Base-by-base conservation (phyloP, 495 filamentous ascomycete species). In the Daldinia childiae region DNA sequence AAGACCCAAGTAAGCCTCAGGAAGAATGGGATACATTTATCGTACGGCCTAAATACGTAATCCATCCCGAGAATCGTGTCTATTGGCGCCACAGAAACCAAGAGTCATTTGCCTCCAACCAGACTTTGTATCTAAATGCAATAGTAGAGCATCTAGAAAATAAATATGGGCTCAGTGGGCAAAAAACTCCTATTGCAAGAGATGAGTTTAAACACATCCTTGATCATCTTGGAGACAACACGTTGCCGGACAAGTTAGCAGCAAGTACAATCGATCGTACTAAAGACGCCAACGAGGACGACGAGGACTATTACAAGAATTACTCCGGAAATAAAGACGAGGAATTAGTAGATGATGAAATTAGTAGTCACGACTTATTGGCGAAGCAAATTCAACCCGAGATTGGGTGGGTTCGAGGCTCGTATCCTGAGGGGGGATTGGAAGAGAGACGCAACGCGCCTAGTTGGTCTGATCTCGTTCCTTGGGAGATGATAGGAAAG, bases 11-110 rank as follows among this genome's bases (percentile, higher is more conserved):
- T 9, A 48, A 30, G 26, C 9, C 17, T 4, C 11, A 38, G n/a
- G 38, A 30, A 65, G 19, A 32, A 6, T 32, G 34, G 4, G 17
- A 26, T 36, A 56, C 39, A 12, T 0, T 7, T 21, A 50, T 77
- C 30, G 38, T 14, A 27, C 68, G 74, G 12, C 76, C 76, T 21
- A 14, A 6, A 1, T 77, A 77, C 52, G 50, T 34, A 4, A 11
- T 76, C 14, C 71, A 76, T 24, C 76, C 76, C 6, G 76, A 77
- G 50, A 59, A 77, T 27, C 76, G 73, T 50, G 55, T 77, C 17
- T 24, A 14, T 14, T 77, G 76, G 76, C 76, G 76, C 17, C 64
- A 76, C 43, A 3, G 8, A 15, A 30, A 57, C 26, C 0, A 12
- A n/a, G 0, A 19, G 0, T 43, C 34, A 11, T 74, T 72, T 38